Evolutionary conservation across 495 filamentous ascomycete genomes (phyloP), one percentile per base, ranked within the genome.

Genomic region (Thermothielavioides terrestris): DNA sequence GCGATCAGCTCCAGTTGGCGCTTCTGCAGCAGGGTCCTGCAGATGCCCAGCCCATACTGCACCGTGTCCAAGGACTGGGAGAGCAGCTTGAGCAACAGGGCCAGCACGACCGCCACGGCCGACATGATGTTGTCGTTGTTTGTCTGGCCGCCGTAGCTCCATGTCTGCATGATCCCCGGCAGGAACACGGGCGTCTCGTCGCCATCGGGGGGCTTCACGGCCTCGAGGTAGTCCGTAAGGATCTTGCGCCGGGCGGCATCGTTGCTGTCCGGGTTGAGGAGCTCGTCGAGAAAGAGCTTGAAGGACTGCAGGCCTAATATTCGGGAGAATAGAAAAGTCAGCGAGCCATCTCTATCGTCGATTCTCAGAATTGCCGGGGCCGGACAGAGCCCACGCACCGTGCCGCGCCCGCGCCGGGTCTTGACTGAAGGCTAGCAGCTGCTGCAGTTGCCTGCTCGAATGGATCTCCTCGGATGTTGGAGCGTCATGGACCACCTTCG

Each of bases 41-140:
- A 86, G 22, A 95, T 70, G 4, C 77, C 76, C 7, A 85, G 63
- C 4, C 88, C 89, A 52, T 82, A 77, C 6, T 84, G 75, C 10
- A 79, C 75, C 47, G 89, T 79, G 18, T 92, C 84, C 30, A 92
- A 62, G 14, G 80, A 70, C 22, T 64, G 75, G 1, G 87, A 88
- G 18, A 91, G 73, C 14, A 83, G 76, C 68, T 79, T 84, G 30
- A 95, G 67, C 31, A 94, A 77, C 17, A 91, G 74, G 3, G 84
- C 85, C 20, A 96, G 73, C 3, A 86, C 79, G 4, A 88, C 84
- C 1, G 84, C 79, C 9, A 90, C 78, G 23, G 81, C 76, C 3
- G 86, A 88, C 54, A 88, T 71, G 35, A 96, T 65, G 52, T 77
- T 71, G 34, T 94, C 88, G 57, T 84, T 81, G 59, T 85, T 85